These are phyloP conservation scores for Cladosporium colombiae DNA, from an alignment of 2,329 filamentous ascomycete genomes.

Conservation along the genomic window DNA sequence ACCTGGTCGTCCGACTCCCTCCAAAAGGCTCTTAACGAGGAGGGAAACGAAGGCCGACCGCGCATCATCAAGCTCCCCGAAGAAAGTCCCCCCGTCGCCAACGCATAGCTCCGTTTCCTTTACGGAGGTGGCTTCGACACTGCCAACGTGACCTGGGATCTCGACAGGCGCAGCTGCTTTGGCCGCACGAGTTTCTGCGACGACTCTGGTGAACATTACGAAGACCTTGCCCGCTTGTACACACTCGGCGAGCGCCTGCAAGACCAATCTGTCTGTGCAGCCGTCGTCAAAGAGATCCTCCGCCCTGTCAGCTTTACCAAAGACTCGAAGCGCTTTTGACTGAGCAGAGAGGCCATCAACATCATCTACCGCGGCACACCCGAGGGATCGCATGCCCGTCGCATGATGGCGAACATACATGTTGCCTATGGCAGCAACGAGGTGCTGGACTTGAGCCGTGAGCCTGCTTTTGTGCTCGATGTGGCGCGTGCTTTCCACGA, in stretches of 20 bases:
- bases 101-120: not conserved
- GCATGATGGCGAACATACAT: not conserved
- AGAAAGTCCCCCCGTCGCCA: not conserved
- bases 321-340: no score
- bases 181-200: not conserved
- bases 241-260: not conserved
- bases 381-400: slow-evolving; percentile 30
- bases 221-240: not conserved
- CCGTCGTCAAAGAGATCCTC: not conserved
- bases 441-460: not conserved
- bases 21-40: not conserved
- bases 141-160: not conserved
- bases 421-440: not conserved
- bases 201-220: not conserved
- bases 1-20: not conserved
- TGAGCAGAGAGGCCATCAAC: not conserved
- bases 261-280: not conserved
- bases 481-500: not conserved
- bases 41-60: not conserved
- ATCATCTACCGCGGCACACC: slow-evolving; percentile 4
- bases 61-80: not conserved
- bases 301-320: not conserved
- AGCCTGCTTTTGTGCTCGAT: not conserved
- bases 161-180: not conserved
- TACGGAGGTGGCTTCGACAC: not conserved